Percentiles rank a stretch among this genome's conserved stretches.
Conservation (phyloP, 2,329 filamentous ascomycete genomes). For the Lachnellula subtilissima region DNA sequence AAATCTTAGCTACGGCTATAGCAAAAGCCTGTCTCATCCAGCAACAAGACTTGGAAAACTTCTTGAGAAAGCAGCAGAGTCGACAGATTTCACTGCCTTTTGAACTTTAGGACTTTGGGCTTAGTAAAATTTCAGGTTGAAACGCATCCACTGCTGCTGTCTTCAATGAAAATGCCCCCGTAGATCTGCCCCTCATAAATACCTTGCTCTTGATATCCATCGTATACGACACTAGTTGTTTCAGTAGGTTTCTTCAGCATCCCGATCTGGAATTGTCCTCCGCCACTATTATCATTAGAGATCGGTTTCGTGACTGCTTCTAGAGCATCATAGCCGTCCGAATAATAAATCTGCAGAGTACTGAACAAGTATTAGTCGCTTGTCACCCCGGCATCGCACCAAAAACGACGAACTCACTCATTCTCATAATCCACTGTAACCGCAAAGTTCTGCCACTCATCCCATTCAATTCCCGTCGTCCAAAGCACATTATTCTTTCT, state of each 20-base stretch:
- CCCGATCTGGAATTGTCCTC: conserved; percentile 58
- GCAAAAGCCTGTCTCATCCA: too few relatives aligned
- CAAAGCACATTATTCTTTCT: conserved; percentile 41
- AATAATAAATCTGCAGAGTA: conserved; percentile 54
- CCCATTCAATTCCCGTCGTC: conserved; percentile 32
- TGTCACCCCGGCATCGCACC: conserved; percentile 15
- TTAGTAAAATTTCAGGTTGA: conserved; percentile 24
- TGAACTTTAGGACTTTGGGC: too few relatives aligned
- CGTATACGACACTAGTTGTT: conserved; percentile 41
- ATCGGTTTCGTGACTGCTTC: conserved; percentile 41
- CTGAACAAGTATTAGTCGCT: conserved; percentile 31
- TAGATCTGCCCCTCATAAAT: conserved; percentile 50
- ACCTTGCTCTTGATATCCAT: conserved; percentile 42
- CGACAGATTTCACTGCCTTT: too few relatives aligned
- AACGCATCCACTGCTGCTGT: conserved; percentile 39
- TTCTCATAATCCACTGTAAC: conserved; percentile 51
- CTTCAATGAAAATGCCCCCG: conserved; percentile 49
- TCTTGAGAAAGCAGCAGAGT: too few relatives aligned
- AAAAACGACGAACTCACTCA: conserved; percentile 38
- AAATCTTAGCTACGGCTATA: too few relatives aligned
- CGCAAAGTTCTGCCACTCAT: conserved; percentile 57
- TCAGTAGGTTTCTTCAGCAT: conserved; percentile 52
- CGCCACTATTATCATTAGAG: conserved; percentile 48
- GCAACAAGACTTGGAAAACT: too few relatives aligned
- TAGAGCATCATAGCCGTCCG: conserved; percentile 41